phyloP scores from a whole-genome alignment of 352 stramenopile species.

The Pythium insidiosum region DNA sequence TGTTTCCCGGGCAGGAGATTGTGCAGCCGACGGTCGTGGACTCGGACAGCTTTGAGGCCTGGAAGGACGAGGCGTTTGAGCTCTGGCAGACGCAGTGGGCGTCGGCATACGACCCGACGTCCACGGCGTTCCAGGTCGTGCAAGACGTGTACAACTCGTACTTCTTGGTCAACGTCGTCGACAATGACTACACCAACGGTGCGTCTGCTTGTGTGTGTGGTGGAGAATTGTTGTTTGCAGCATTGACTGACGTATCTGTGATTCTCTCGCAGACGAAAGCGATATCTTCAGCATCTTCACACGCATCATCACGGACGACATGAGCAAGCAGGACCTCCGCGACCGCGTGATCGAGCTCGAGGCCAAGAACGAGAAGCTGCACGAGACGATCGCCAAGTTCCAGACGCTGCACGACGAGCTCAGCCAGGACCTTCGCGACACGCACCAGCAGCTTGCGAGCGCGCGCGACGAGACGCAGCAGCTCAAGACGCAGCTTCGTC shows the following conservation, averaged over 20 bases:
- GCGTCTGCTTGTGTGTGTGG: conserved; percentile 3
- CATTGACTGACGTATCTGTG: too few species aligned
- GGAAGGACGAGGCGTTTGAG: conserved; percentile 96
- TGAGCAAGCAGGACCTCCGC: conserved; percentile 71
- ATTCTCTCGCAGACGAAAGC: conserved; percentile 58
- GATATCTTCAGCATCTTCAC: conserved; percentile 83
- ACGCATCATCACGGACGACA: conserved; percentile 73
- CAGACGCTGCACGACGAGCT: conserved; percentile 56
- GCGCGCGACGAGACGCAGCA: conserved; percentile 49
- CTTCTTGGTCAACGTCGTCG: conserved; percentile 97
- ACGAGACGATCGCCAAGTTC: conserved; percentile 63
- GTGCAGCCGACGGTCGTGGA: conserved; percentile 97
- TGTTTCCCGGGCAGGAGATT: conserved; percentile 93
- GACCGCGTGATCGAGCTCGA: conserved; percentile 63
- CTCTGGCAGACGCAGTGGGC: conserved; percentile 97
- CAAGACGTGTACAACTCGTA: conserved; percentile 93
- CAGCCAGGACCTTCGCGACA: conserved; percentile 34
- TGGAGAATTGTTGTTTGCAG: too few species aligned
- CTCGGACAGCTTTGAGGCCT: conserved; percentile 91
- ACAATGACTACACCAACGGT: conserved; percentile 95
- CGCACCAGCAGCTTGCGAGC: conserved; percentile 33
- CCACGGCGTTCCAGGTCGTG: conserved; percentile 39
- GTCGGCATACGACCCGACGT: conserved; percentile 91
- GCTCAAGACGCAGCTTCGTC: conserved; percentile 50
- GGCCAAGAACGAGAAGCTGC: conserved; percentile 64